Base-by-base conservation (phyloP, 805 yeast species). In the Groenewaldozyma tartarivorans region DNA sequence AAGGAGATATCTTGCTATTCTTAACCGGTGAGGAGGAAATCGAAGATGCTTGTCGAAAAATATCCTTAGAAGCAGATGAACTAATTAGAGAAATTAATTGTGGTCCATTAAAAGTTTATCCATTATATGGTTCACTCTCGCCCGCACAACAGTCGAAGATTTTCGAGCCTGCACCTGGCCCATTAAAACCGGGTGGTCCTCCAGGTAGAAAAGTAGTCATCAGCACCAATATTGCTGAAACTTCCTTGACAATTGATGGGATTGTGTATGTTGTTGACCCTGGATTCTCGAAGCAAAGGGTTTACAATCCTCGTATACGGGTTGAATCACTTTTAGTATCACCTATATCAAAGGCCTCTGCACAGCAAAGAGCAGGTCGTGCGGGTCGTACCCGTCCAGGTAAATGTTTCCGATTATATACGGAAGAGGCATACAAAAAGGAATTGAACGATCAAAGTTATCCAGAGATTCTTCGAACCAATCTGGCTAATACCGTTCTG, bases 331-430 rank as follows among this genome's bases (percentile, higher is more conserved):
- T 90, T 51, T 70, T 90, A 40, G 97, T 92, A 3, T 84, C 96
- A 5, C 97, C 97, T 29, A 88, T 92, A 47, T 88, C 97, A 7
- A 88, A 87, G 64, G 98, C 98, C 0, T 80, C 94, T 36, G 95
- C 98, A 1, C 96, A 90, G 64, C 98, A 90, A 64, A 77, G 98
- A 64, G 97, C 97, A 27, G 98, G 98, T 74, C 84, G 98, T 74
- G 98, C 98, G 42, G 98, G 98, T 68, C 90, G 98, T 76, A 90
- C 96, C 4, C 77, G 95, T 56, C 96, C 97, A 13, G 98, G 98
- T 58, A 90, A 92, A 62, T 90, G 96, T 64, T 90, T 90, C 74
- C 74, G 98, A 57, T 69, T 90, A 41, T 90, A 90, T 66, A 92
- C 98, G 1, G 96, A 92, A 60, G 96, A 87, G 54, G 96, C 97